Evolutionary conservation across 73 alveolate species (phyloP).

Genomic region (Symbiodinium natans): DNA sequence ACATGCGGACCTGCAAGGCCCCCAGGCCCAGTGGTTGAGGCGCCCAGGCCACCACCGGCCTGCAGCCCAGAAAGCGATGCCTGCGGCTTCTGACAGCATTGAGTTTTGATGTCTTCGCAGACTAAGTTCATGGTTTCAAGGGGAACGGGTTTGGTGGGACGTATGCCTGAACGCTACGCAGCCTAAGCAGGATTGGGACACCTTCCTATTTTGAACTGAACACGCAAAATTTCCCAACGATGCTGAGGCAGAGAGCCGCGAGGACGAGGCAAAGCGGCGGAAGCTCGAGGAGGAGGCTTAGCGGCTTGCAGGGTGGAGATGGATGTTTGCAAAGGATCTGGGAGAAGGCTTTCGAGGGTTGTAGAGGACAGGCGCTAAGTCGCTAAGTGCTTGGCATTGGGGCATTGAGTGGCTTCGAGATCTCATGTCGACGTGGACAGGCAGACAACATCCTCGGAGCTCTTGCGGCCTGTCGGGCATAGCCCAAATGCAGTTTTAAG

Average conservation of each 20-base stretch:
- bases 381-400: too few species aligned
- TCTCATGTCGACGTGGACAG: background rate
- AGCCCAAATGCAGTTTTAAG: background rate
- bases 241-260: constrained; percentile 8
- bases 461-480: background rate
- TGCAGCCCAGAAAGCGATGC: background rate
- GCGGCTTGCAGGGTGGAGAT: background rate
- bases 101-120: background rate
- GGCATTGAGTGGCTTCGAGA: too few species aligned
- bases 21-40: background rate
- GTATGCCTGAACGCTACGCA: too few species aligned
- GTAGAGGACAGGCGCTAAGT: background rate
- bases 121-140: background rate
- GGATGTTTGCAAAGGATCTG: background rate
- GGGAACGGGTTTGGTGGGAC: background rate
- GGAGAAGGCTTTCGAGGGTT: background rate
- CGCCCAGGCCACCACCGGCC: background rate
- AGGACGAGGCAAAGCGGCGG: constrained; percentile 39
- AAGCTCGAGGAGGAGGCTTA: constrained; percentile 71
- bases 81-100: background rate
- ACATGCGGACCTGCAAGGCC: too few species aligned
- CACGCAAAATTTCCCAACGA: too few species aligned
- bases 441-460: constrained; percentile 89
- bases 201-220: too few species aligned
- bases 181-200: background rate